Evolutionary conservation across 129 eudicot genomes (phyloP).

Genomic region (Glebionis coronaria): DNA sequence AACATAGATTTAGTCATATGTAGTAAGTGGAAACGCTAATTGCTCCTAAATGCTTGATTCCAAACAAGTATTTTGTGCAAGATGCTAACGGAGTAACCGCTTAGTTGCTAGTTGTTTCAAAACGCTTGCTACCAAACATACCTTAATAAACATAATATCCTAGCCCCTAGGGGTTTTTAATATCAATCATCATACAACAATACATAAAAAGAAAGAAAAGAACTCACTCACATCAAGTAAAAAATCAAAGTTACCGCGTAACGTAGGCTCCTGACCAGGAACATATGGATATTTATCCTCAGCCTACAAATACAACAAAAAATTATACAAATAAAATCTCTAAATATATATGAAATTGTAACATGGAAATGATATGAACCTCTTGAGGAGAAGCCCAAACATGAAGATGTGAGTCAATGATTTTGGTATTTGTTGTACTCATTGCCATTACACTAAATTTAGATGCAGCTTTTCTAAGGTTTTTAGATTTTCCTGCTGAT

Average conservation of each 20-base stretch:
- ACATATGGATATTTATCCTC: conserved; percentile 67
- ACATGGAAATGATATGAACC: conserved; percentile 27
- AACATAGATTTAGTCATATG: too few relatives aligned
- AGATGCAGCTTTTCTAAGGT: too few relatives aligned
- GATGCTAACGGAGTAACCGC: too few relatives aligned
- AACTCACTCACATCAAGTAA: conserved; percentile 50
- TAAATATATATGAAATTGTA: neutral
- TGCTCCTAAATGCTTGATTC: too few relatives aligned
- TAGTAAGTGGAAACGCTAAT: too few relatives aligned
- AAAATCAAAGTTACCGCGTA: conserved; percentile 64
- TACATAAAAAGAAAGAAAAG: neutral
- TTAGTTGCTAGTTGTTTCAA: too few relatives aligned
- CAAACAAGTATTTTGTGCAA: too few relatives aligned
- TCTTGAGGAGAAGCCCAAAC: conserved; percentile 89
- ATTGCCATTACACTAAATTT: neutral
- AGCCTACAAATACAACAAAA: conserved; percentile 47
- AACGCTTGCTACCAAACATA: too few relatives aligned
- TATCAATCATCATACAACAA: too few relatives aligned
- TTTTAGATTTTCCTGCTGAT: neutral
- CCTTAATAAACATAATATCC: too few relatives aligned
- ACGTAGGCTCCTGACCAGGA: conserved; percentile 85
- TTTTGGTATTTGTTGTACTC: conserved; percentile 31
- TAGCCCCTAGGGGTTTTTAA: too few relatives aligned
- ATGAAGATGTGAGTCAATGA: conserved; percentile 87
- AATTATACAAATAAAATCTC: neutral